phyloP scores from a whole-genome alignment of 23 red algal genomes.

The Gracilaria gracilis region DNA sequence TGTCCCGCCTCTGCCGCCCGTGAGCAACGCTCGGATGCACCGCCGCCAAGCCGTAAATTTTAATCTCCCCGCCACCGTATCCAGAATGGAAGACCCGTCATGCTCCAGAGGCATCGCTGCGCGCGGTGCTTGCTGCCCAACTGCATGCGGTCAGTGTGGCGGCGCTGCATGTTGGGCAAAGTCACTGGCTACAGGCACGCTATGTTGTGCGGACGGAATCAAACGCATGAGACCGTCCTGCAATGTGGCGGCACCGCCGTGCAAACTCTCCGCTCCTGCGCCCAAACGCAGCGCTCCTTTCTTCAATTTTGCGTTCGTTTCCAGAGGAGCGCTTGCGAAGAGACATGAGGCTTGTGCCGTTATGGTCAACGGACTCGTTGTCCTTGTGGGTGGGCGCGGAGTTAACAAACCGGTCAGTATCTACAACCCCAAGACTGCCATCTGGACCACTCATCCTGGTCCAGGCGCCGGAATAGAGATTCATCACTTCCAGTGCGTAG shows the following conservation, averaged over 20 bases:
- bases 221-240: slow-evolving; percentile 14
- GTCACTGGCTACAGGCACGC: neutral
- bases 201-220: slow-evolving; percentile 31
- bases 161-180: slow-evolving; percentile 26
- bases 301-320: neutral
- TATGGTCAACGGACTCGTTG: slow-evolving; percentile 64
- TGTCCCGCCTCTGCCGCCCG: too few species aligned
- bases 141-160: slow-evolving; percentile 39
- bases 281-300: neutral
- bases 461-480: slow-evolving; percentile 49
- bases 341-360: slow-evolving; percentile 63
- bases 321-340: neutral
- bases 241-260: slow-evolving; percentile 5
- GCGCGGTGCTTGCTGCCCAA: slow-evolving; percentile 36
- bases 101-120: slow-evolving; percentile 31
- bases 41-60: too few species aligned
- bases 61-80: neutral
- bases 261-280: neutral
- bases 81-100: slow-evolving; percentile 39
- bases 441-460: slow-evolving; percentile 46
- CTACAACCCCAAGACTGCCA: slow-evolving; percentile 63
- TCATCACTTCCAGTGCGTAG: slow-evolving; percentile 75
- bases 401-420: slow-evolving; percentile 48
- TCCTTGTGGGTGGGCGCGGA: slow-evolving; percentile 70
- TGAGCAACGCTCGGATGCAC: too few species aligned